phyloP scores from a whole-genome alignment of 1,284 basidiomycete species.

The Naganishia albida region DNA sequence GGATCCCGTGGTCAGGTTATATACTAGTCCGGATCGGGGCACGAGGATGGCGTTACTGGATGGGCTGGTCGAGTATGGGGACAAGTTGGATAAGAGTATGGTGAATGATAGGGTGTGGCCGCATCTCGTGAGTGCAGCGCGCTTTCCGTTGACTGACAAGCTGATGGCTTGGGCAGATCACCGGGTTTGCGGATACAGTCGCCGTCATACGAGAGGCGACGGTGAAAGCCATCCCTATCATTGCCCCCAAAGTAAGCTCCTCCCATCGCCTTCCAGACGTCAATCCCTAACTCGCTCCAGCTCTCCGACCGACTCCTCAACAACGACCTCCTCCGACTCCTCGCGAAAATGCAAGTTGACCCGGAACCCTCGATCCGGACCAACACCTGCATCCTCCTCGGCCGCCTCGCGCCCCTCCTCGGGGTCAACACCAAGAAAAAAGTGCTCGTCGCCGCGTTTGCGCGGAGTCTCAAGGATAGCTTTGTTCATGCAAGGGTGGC shows the following conservation, averaged over 20 bases:
- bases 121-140: conserved; percentile 65
- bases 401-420: conserved; percentile 80
- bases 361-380: conserved; percentile 92
- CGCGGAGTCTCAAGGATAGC: conserved; percentile 82
- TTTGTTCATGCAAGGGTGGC: conserved; percentile 94
- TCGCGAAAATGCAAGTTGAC: conserved; percentile 92
- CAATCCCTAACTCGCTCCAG: conserved; percentile 52
- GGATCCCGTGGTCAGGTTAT: conserved; percentile 78
- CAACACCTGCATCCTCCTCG: conserved; percentile 95
- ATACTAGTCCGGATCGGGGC: conserved; percentile 82
- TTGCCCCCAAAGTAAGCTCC: conserved; percentile 73
- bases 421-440: conserved; percentile 88
- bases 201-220: conserved; percentile 93
- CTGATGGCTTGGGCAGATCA: conserved; percentile 59
- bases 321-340: conserved; percentile 88
- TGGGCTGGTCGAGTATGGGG: conserved; percentile 76
- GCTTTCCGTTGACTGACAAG: conserved; percentile 4
- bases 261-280: not conserved
- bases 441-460: conserved; percentile 93
- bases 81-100: conserved; percentile 80
- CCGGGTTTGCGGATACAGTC: conserved; percentile 92
- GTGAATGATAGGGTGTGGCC: conserved; percentile 92
- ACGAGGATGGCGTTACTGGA: conserved; percentile 92
- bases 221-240: conserved; percentile 78
- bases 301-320: conserved; percentile 89